Conservation (phyloP, 257 asterid species). For the Mentha longifolia region DNA sequence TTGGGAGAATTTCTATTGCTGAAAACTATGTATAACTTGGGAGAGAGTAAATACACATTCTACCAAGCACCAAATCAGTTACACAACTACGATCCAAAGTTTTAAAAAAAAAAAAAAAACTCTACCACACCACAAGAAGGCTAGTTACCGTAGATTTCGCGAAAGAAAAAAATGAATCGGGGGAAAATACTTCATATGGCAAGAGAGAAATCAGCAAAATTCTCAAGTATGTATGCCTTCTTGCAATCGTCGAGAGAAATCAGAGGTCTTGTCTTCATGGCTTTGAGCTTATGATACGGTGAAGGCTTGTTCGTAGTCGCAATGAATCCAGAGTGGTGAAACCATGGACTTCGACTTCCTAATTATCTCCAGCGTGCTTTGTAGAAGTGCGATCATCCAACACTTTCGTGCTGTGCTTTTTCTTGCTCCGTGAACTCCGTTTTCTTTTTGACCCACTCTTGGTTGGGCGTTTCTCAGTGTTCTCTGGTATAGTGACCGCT, state of each 20-base stretch:
- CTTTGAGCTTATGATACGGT: slow-evolving; percentile 22
- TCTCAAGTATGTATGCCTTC: slow-evolving; percentile 40
- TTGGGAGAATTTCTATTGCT: slow-evolving; percentile 27
- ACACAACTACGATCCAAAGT: neutral
- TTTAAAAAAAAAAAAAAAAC: too few relatives aligned
- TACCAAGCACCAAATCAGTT: slow-evolving; percentile 27
- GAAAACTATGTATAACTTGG: slow-evolving; percentile 41
- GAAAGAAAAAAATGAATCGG: slow-evolving; percentile 23
- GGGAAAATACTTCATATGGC: slow-evolving; percentile 31
- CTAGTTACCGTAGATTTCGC: slow-evolving; percentile 13
- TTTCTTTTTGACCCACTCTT: slow-evolving; percentile 68
- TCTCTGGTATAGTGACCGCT: slow-evolving; percentile 43
- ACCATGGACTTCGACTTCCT: slow-evolving; percentile 30
- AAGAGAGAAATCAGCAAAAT: slow-evolving; percentile 30
- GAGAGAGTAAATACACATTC: slow-evolving; percentile 41
- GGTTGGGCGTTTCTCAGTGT: slow-evolving; percentile 53
- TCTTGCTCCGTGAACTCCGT: slow-evolving; percentile 70
- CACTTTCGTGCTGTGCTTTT: slow-evolving; percentile 59
- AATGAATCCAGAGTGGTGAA: slow-evolving; percentile 40
- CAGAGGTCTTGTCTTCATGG: slow-evolving; percentile 32
- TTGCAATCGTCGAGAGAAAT: slow-evolving; percentile 42
- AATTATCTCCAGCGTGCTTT: slow-evolving; percentile 50
- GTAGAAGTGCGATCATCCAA: slow-evolving; percentile 52
- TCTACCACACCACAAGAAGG: slow-evolving; percentile 30
- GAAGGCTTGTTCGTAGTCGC: slow-evolving; percentile 31